Conservation (phyloP, 495 filamentous ascomycete species). For the Chaetomium cochliodes region DNA sequence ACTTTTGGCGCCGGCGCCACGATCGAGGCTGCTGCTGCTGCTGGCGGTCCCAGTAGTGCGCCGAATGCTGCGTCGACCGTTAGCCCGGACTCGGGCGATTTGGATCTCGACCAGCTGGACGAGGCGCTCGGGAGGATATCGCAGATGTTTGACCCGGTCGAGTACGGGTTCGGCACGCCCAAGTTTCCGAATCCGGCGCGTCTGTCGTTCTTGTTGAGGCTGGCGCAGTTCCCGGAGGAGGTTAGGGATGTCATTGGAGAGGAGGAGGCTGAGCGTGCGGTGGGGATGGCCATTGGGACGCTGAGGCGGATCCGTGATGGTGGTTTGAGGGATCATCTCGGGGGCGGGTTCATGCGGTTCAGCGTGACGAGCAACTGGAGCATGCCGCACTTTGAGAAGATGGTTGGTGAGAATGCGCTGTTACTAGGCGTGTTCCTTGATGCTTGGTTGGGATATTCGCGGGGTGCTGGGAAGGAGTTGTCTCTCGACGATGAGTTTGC, state of each 20-base stretch:
- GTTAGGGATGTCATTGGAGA: constrained; percentile 85
- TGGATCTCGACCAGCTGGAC: constrained; percentile 89
- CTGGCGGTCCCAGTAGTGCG: constrained; percentile 28
- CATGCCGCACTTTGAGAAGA: constrained; percentile 96
- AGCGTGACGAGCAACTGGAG: constrained; percentile 90
- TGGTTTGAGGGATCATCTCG: constrained; percentile 90
- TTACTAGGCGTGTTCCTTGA: constrained; percentile 85
- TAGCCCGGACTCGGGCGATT: constrained; percentile 41
- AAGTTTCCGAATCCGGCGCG: constrained; percentile 93
- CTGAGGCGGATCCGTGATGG: constrained; percentile 79
- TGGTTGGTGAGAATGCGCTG: constrained; percentile 93
- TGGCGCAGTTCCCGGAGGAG: constrained; percentile 67
- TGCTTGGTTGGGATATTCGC: constrained; percentile 71
- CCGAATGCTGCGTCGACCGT: not conserved
- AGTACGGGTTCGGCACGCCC: constrained; percentile 79
- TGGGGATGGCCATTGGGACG: constrained; percentile 78
- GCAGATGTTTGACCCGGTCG: constrained; percentile 70
- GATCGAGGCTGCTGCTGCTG: constrained; percentile 14
- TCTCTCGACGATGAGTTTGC: constrained; percentile 58
- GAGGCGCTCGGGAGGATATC: constrained; percentile 81
- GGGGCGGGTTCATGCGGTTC: constrained; percentile 82
- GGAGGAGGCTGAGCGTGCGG: constrained; percentile 70
- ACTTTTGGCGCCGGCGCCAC: constrained; percentile 51
- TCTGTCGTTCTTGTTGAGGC: constrained; percentile 74
- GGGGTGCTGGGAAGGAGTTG: constrained; percentile 36